Evolutionary conservation across 805 yeast species (phyloP).

Genomic region (Kodamaea restingae): DNA sequence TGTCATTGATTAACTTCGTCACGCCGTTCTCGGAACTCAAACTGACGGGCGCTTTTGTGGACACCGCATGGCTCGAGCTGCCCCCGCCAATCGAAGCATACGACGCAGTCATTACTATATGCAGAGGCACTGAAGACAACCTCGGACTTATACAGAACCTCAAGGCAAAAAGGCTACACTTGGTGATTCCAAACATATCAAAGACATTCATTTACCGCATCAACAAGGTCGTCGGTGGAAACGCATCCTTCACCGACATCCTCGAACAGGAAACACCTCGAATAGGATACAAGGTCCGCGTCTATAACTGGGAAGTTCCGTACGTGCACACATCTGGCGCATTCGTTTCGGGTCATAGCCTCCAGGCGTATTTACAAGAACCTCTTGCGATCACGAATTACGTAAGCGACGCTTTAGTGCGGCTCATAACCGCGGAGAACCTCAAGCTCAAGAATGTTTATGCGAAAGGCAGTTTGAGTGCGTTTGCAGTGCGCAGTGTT

Average conservation of each 20-base stretch:
- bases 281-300: conserved; percentile 38
- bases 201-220: conserved; percentile 31
- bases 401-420: conserved; percentile 48
- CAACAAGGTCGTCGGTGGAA: conserved; percentile 19
- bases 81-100: conserved; percentile 12
- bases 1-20: conserved; percentile 48
- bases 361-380: conserved; percentile 41
- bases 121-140: conserved; percentile 13
- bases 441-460: conserved; percentile 51
- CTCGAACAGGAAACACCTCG: conserved; percentile 15
- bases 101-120: conserved; percentile 17
- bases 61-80: conserved; percentile 13
- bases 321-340: conserved; percentile 42
- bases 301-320: conserved; percentile 43
- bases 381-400: conserved; percentile 44
- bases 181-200: conserved; percentile 37
- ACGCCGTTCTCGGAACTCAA: conserved; percentile 54
- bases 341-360: conserved; percentile 39
- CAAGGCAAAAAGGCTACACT: conserved; percentile 8
- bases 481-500: conserved; percentile 41
- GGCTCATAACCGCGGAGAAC: conserved; percentile 30
- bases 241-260: conserved; percentile 9
- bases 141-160: conserved; percentile 16
- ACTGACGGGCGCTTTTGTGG: conserved; percentile 42
- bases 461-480: conserved; percentile 58